A percentile compares a stretch with the other conserved stretches of the same genome.
Conservation (phyloP, 2,329 filamentous ascomycete genomes). For the Colletotrichum orchidophilum region DNA sequence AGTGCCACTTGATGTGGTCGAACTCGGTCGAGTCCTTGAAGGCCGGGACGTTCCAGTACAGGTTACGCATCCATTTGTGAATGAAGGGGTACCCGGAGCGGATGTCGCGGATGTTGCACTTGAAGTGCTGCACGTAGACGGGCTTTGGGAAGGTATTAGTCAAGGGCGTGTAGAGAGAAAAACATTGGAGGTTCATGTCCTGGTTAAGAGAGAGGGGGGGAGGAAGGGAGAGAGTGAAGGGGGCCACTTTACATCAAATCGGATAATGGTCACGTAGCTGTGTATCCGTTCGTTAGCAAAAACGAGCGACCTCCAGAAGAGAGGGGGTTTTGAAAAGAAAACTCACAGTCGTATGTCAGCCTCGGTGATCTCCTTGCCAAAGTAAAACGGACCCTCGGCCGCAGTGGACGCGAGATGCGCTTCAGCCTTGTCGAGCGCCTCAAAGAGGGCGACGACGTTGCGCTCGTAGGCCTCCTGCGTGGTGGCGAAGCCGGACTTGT, state of each 20-base stretch:
- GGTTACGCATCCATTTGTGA: slow-evolving; percentile 81
- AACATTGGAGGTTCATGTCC: no score
- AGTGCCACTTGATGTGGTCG: slow-evolving; percentile 90
- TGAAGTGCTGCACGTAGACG: slow-evolving; percentile 89
- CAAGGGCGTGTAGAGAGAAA: no score
- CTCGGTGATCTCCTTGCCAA: slow-evolving; percentile 81
- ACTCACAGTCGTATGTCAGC: slow-evolving; percentile 77
- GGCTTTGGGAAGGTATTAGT: no score
- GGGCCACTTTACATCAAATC: slow-evolving; percentile 68
- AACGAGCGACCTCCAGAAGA: neutral
- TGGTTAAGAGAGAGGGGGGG: no score
- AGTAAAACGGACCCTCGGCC: slow-evolving; percentile 72
- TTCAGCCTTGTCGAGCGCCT: slow-evolving; percentile 80
- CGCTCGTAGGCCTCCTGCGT: slow-evolving; percentile 84
- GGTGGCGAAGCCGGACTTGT: slow-evolving; percentile 84
- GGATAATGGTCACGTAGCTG: slow-evolving; percentile 74
- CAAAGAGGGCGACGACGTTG: slow-evolving; percentile 76
- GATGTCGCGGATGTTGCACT: slow-evolving; percentile 87
- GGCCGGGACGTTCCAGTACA: slow-evolving; percentile 85
- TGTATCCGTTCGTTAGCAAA: neutral
- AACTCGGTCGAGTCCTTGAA: slow-evolving; percentile 89
- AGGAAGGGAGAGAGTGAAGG: no score
- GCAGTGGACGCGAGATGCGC: slow-evolving; percentile 64
- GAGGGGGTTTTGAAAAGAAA: neutral
- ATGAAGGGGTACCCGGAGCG: slow-evolving; percentile 83